Conservation (phyloP, 306 rosid species). For the Corylus americana region DNA sequence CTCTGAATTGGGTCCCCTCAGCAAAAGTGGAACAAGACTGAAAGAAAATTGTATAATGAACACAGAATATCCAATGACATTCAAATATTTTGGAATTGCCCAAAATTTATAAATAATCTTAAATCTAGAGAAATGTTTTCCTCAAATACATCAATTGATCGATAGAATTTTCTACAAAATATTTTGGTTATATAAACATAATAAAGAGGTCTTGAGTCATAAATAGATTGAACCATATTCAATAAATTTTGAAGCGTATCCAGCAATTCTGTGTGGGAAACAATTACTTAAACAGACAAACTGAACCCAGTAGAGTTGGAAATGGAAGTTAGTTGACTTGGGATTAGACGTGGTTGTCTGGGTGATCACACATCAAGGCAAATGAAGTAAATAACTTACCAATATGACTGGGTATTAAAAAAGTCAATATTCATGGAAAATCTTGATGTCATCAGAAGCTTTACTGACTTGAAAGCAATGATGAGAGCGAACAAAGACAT, state of each 20-base stretch:
- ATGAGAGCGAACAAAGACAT: background rate
- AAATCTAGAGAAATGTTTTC: background rate
- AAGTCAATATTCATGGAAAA: background rate
- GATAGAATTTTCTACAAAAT: background rate
- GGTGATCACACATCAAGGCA: conserved; percentile 19
- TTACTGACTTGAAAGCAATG: background rate
- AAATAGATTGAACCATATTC: background rate
- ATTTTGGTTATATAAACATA: background rate
- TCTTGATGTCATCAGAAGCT: background rate
- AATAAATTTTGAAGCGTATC: background rate
- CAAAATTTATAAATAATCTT: background rate
- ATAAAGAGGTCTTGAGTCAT: background rate
- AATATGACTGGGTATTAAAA: background rate
- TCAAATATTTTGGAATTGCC: background rate
- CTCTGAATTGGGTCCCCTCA: background rate
- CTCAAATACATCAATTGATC: background rate
- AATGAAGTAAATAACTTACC: conserved; percentile 3
- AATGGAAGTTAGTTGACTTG: background rate
- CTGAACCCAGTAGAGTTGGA: background rate
- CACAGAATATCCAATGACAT: background rate
- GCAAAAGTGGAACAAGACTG: background rate
- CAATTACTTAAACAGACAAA: background rate
- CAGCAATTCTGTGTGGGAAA: background rate
- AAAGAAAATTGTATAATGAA: background rate
- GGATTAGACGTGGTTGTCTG: background rate